Conservation (phyloP, 78 protist genomes). For the Diacronema lutheri region DNA sequence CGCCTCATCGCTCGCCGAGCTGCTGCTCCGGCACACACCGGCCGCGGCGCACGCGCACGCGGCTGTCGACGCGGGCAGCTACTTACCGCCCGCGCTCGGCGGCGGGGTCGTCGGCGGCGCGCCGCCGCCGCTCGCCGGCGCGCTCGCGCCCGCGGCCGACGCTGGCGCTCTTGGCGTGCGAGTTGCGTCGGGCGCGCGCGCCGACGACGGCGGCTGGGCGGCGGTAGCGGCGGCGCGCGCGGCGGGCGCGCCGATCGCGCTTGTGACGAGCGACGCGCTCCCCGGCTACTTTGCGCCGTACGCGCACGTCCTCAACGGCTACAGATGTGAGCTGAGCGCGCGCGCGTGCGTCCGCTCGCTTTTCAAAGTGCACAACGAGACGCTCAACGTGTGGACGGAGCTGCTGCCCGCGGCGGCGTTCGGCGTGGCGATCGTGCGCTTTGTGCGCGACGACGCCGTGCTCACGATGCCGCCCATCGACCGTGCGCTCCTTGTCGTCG, state of each 20-base stretch:
- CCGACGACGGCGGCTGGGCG: too few relatives aligned
- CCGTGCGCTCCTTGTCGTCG: not conserved
- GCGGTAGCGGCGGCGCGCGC: too few relatives aligned
- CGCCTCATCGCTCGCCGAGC: too few relatives aligned
- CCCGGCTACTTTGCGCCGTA: not conserved
- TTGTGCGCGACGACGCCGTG: not conserved
- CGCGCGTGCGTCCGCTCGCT: not conserved
- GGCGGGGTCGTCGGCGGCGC: too few relatives aligned
- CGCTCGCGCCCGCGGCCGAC: too few relatives aligned
- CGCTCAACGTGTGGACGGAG: conserved; percentile 10
- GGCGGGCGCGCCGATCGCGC: not conserved
- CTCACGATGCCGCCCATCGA: not conserved
- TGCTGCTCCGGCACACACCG: too few relatives aligned
- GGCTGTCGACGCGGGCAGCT: too few relatives aligned
- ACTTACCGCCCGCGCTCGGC: too few relatives aligned
- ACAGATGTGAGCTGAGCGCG: not conserved
- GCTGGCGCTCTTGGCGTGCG: too few relatives aligned
- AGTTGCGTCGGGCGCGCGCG: too few relatives aligned
- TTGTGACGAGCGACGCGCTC: not conserved
- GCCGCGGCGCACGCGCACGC: too few relatives aligned
- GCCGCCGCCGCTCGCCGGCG: too few relatives aligned
- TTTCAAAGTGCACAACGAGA: conserved; percentile 11
- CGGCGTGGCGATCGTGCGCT: not conserved
- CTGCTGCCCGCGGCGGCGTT: not conserved
- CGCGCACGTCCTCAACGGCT: not conserved